phyloP scores from a whole-genome alignment of 2,329 filamentous ascomycete genomes.

The Trichoderma atrobrunneum region DNA sequence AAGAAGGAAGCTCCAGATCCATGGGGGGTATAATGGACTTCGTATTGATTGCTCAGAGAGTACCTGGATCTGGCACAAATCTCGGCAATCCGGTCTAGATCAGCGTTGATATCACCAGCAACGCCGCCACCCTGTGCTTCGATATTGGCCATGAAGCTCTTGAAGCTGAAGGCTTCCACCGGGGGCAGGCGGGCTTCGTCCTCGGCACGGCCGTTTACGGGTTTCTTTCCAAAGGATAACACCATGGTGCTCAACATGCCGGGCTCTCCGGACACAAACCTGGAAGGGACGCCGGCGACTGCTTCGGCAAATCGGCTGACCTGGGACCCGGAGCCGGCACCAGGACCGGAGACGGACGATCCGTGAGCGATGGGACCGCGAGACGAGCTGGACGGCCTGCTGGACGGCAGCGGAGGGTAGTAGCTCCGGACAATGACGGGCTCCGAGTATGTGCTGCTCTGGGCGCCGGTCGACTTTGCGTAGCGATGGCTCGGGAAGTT shows the following conservation, averaged over 20 bases:
- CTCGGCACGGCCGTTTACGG: slow-evolving; percentile 25
- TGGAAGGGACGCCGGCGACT: slow-evolving; percentile 32
- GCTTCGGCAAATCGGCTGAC: slow-evolving; percentile 30
- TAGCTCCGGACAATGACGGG: slow-evolving; percentile 66
- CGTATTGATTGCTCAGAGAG: slow-evolving; percentile 65
- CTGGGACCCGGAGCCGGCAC: slow-evolving; percentile 23
- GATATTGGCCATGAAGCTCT: slow-evolving; percentile 59
- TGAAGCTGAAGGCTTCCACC: slow-evolving; percentile 63
- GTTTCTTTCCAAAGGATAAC: slow-evolving; percentile 41
- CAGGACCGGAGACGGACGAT: slow-evolving; percentile 26
- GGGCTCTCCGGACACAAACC: slow-evolving; percentile 35
- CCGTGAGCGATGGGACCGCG: slow-evolving; percentile 32
- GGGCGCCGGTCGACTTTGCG: slow-evolving; percentile 54
- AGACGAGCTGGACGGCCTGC: slow-evolving; percentile 32
- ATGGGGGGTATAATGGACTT: slow-evolving; percentile 62
- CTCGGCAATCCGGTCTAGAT: slow-evolving; percentile 63
- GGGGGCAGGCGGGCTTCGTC: slow-evolving; percentile 53
- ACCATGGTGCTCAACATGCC: slow-evolving; percentile 44
- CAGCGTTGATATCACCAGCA: slow-evolving; percentile 51
- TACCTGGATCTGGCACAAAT: slow-evolving; percentile 65
- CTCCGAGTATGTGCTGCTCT: slow-evolving; percentile 59
- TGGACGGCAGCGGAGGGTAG: slow-evolving; percentile 43
- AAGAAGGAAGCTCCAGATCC: slow-evolving; percentile 54
- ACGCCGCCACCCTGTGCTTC: slow-evolving; percentile 47
- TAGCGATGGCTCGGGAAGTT: slow-evolving; percentile 57